Evolutionary conservation across 1,139 yeast genomes (phyloP), one percentile per base, ranked within the genome.

Genomic region (Candida glucosophila): DNA sequence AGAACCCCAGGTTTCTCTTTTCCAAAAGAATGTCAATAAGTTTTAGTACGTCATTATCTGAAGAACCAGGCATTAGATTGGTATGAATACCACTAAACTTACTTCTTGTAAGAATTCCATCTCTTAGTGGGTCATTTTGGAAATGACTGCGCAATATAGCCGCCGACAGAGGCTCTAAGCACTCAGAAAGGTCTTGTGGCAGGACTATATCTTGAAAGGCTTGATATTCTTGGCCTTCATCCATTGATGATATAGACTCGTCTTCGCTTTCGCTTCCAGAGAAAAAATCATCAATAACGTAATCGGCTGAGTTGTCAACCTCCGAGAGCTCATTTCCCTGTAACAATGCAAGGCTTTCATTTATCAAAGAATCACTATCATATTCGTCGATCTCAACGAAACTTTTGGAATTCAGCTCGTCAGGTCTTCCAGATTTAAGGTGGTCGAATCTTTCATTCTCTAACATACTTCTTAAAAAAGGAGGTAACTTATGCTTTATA

Each of bases 301-400:
- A 70, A 35, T 70, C 74, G 2, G 37, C 55, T 0, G 77, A 71
- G 15, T 47, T 43, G 37, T 74, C 81, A 6, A 49, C 40, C 9
- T 70, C 76, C 1, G 69, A 52, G 13, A 70, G 36, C 6, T 54
- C 47, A 2, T 37, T 41, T 3, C 53, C 55, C 15, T 43, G 43
- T 4, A 55, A 34, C 3, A 54, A 25, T n/a, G 42, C 35, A 4
- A 40, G 44, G 27, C 57, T 58, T 6, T 44, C 32, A 3, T 27
- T 26, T 2, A 34, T 32, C 8, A 55, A 15, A 20, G 44, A 44
- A 1, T 53, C 55, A 3, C 43, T 50, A 8, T 52, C 38, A 7
- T 47, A 33, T 11, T 40, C 40, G 24, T 55, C 53, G 9, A 47
- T 29, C 24, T 40, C 29, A 9, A 29, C 24, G 5, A 20, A 15